Evolutionary conservation across 1,139 yeast species (phyloP).

Genomic region (Saccharomyces hybrid): DNA sequence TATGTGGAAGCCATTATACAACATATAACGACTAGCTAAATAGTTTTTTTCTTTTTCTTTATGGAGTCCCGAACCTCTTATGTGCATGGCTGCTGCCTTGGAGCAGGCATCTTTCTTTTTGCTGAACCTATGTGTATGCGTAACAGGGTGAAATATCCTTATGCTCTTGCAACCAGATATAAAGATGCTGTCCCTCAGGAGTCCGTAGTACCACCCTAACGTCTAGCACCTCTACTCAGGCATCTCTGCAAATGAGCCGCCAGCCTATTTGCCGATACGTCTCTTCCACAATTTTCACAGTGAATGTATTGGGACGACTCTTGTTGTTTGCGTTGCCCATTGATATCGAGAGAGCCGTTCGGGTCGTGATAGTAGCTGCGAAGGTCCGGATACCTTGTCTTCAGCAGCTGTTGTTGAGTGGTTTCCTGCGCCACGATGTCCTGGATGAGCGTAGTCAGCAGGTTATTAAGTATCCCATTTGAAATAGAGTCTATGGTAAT

Average conservation of each 20-base stretch:
- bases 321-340: conserved; percentile 27
- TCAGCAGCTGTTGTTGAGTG: conserved; percentile 19
- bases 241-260: conserved; percentile 92
- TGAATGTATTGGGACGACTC: conserved; percentile 47
- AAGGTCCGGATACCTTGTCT: conserved; percentile 20
- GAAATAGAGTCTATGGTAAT: conserved; percentile 23
- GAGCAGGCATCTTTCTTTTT: not conserved
- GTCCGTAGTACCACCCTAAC: conserved; percentile 8
- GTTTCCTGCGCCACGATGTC: conserved; percentile 28
- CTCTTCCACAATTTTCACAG: conserved; percentile 77
- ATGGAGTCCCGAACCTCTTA: no score
- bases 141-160: no score
- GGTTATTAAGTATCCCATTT: conserved; percentile 20
- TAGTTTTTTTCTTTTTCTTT: no score
- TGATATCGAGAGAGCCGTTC: conserved; percentile 22
- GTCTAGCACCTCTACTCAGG: conserved; percentile 50
- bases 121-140: not conserved
- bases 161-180: no score
- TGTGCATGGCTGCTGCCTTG: no score
- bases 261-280: conserved; percentile 83
- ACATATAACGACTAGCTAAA: not conserved
- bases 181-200: no score
- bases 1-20: not conserved
- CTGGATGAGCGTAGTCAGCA: conserved; percentile 27
- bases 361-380: conserved; percentile 24